phyloP scores from a whole-genome alignment of 148 eudicot genomes.

The Chenopodium quinoa region DNA sequence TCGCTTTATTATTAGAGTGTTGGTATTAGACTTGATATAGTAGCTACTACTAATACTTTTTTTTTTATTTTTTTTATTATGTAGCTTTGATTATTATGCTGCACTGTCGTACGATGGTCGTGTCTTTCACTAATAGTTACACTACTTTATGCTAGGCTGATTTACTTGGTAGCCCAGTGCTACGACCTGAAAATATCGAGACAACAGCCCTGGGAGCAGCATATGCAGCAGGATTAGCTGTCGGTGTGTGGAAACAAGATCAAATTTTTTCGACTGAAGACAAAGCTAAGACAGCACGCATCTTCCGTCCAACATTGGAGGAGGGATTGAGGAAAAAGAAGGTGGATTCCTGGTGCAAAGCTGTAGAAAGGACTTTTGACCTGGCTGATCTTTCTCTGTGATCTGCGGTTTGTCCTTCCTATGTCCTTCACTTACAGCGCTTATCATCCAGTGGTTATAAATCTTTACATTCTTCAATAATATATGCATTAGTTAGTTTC shows the following conservation, averaged over 20 bases:
- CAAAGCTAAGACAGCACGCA: slow-evolving; percentile 54
- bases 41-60: no score
- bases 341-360: slow-evolving; percentile 93
- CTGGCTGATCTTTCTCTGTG: slow-evolving; percentile 88
- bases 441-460: background rate
- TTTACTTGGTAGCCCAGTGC: slow-evolving; percentile 75
- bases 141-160: slow-evolving; percentile 52
- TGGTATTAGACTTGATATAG: no score
- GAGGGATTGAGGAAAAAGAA: slow-evolving; percentile 74
- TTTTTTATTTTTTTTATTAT: no score
- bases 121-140: background rate
- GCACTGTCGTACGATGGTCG: background rate
- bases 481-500: slow-evolving; percentile 9
- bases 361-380: slow-evolving; percentile 73
- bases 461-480: slow-evolving; percentile 5
- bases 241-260: slow-evolving; percentile 81
- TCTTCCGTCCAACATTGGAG: slow-evolving; percentile 48
- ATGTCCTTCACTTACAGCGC: background rate
- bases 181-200: slow-evolving; percentile 87
- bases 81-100: background rate
- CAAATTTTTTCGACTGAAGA: slow-evolving; percentile 65
- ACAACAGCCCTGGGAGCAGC: slow-evolving; percentile 98
- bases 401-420: slow-evolving; percentile 6
- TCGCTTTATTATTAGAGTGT: no score
- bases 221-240: slow-evolving; percentile 95